These are phyloP conservation scores for Camelina sativa DNA, from an alignment of 345 rosid species.

Conservation along the genomic window DNA sequence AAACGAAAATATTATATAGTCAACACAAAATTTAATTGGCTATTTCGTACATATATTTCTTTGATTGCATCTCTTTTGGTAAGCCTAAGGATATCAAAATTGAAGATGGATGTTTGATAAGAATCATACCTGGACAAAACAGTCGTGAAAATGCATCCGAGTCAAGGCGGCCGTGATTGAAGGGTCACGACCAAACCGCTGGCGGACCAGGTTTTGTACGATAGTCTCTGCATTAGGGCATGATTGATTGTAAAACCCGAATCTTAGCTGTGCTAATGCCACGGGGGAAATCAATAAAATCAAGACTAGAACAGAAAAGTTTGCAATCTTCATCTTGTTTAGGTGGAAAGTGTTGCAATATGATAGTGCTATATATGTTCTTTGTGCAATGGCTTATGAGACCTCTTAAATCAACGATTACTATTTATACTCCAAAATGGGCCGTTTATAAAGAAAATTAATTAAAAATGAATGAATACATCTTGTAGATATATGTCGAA, in stretches of 20 bases:
- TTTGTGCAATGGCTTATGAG: constrained; percentile 25
- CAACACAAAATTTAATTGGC: too few species aligned
- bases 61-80: neutral
- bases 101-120: neutral
- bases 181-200: constrained; percentile 28
- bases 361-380: constrained; percentile 19
- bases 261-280: constrained; percentile 9
- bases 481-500: constrained; percentile 26
- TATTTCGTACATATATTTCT: neutral
- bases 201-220: constrained; percentile 21
- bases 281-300: constrained; percentile 23
- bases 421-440: constrained; percentile 24
- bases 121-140: constrained; percentile 38
- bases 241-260: constrained; percentile 32
- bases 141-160: constrained; percentile 47
- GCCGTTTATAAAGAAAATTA: neutral
- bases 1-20: too few species aligned
- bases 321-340: constrained; percentile 29
- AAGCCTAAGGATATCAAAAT: neutral
- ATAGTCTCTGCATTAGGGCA: constrained; percentile 38
- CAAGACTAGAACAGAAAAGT: constrained; percentile 18
- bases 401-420: neutral
- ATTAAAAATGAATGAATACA: constrained; percentile 1
- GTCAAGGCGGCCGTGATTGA: constrained; percentile 42
- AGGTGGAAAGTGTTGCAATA: neutral